Evolutionary conservation across 2,329 filamentous ascomycete genomes (phyloP), one percentile per base, ranked within the genome.

Genomic region (Cladophialophora yegresii): DNA sequence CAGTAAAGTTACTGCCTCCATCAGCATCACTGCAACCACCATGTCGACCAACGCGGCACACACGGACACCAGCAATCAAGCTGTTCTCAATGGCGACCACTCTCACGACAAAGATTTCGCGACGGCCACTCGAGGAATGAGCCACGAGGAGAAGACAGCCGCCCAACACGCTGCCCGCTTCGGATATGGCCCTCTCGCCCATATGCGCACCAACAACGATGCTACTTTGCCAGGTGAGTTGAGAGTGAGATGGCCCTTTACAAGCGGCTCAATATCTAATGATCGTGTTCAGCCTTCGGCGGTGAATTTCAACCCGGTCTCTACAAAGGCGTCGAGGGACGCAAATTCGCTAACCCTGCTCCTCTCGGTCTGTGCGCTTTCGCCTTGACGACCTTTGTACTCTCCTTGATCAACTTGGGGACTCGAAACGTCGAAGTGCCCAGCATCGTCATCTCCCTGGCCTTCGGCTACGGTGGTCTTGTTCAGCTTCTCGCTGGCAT

Each of bases 401-500:
- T 93, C 55, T 90, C 88, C 32, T 80, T 84, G 71, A 82, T 93
- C 78, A 93, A 93, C 80, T 82, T 91, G 77, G 81, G 85, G 59
- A 80, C 87, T 2, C 84, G 87, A 12, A 83, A 81, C 63, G 80
- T 92, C 61, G 77, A 77, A 1, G 75, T 74, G 2, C 87, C 89
- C 54, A 89, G 87, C 74, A 84, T 93, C 61, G 86, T 89, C 51
- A 82, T 92, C 9, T 84, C 85, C 12, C 78, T 89, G 16, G 89
- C 89, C 5, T 88, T 89, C 71, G 90, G 84, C 26, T 93, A 93
- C 75, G 90, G 90, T 72, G 90, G 90, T 72, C 81, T 92, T 16
- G 86, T 93, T 49, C 91, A 95, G 80, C 82, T 93, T 57, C 80
- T 91, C 23, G 89, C 90, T 69, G 91, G 91, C 80, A 95, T 93